A percentile compares a stretch with the other conserved stretches of the same genome.
phyloP scores from a whole-genome alignment of 148 eudicot genomes.

The Cornus florida region DNA sequence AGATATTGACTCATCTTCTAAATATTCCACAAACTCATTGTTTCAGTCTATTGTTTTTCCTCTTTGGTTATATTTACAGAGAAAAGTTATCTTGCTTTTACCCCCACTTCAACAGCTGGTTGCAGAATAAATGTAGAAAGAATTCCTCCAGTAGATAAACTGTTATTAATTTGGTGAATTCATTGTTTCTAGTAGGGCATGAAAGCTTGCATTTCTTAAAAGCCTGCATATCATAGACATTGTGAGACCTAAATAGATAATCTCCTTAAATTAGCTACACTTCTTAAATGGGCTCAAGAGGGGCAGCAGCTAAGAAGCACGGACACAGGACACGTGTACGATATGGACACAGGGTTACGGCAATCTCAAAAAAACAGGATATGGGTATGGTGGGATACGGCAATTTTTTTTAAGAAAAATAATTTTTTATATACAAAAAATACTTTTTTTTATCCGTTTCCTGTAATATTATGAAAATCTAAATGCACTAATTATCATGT shows the following conservation, averaged over 20 bases:
- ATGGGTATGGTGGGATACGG: no score
- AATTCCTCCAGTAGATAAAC: neutral
- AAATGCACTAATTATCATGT: no score
- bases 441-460: no score
- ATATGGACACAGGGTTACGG: no score
- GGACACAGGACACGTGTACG: no score
- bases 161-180: neutral
- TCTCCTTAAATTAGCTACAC: neutral
- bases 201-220: neutral
- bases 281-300: neutral
- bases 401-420: no score
- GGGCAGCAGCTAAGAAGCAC: neutral
- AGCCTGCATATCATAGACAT: neutral
- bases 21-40: neutral
- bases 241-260: neutral
- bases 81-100: neutral
- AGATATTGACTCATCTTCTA: neutral
- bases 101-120: neutral
- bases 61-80: neutral
- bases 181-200: neutral
- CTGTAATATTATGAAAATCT: no score
- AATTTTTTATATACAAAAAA: no score
- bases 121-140: neutral
- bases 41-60: neutral
- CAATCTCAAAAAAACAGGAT: no score